Evolutionary conservation across 140 eudicot genomes (phyloP).

Genomic region (Ambrosia hybrid): DNA sequence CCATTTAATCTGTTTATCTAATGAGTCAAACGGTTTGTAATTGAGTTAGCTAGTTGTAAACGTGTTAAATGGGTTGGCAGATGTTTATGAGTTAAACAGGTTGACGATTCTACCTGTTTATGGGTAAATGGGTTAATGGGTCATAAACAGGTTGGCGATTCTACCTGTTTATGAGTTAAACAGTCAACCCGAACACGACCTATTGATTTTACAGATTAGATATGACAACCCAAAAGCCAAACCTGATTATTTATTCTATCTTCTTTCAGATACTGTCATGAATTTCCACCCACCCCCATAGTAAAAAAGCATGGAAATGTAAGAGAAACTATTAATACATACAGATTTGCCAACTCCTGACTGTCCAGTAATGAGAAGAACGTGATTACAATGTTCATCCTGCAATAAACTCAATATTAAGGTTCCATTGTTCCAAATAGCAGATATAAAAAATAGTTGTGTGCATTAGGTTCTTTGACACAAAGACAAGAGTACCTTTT

Average conservation of each 20-base stretch:
- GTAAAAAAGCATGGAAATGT: constrained; percentile 7
- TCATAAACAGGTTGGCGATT: no score
- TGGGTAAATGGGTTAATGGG: background rate
- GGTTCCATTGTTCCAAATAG: constrained; percentile 17
- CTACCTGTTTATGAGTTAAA: background rate
- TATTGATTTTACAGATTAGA: no score
- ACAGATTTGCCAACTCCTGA: constrained; percentile 99
- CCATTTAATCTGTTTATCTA: no score
- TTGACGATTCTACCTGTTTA: background rate
- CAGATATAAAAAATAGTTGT: background rate
- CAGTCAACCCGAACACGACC: background rate
- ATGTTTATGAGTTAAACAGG: background rate
- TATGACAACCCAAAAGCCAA: background rate
- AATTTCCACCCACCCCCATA: background rate
- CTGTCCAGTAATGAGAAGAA: constrained; percentile 80
- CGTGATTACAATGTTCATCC: constrained; percentile 47
- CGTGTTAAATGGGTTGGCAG: background rate
- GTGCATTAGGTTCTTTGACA: constrained; percentile 6
- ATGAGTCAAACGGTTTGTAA: background rate
- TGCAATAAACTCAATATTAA: constrained; percentile 34
- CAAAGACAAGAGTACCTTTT: constrained; percentile 43
- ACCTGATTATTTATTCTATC: background rate
- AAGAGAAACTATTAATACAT: constrained; percentile 32
- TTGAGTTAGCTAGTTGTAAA: background rate
- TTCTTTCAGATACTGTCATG: background rate